phyloP scores from a whole-genome alignment of 305 asterid genomes.

The Fraxinus angustifolia region DNA sequence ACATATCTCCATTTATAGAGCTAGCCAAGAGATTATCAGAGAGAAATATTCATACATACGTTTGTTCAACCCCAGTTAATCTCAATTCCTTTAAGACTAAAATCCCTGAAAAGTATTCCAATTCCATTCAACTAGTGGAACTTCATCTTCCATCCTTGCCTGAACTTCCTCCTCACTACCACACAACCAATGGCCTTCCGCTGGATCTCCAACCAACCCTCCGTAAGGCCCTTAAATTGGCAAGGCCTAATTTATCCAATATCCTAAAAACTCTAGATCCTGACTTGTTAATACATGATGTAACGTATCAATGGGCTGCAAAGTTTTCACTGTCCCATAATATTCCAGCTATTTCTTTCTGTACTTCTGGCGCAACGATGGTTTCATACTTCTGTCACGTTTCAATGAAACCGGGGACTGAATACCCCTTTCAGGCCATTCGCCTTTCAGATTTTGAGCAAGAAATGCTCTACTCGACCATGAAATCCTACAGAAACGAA shows the following conservation, averaged over 20 bases:
- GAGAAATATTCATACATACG: constrained; percentile 8
- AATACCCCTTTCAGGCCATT: constrained; percentile 19
- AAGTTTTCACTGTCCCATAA: not conserved
- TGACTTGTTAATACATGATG: constrained; percentile 20
- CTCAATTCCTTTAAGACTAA: constrained; percentile 9
- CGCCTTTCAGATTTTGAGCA: constrained; percentile 13
- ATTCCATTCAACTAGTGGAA: constrained; percentile 22
- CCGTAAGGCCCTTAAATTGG: not conserved
- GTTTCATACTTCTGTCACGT: not conserved
- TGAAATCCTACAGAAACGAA: not conserved
- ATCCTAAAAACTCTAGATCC: constrained; percentile 21
- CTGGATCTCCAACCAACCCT: constrained; percentile 20
- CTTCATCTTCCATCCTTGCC: constrained; percentile 19
- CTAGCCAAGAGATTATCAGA: constrained; percentile 24
- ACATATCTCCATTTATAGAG: constrained; percentile 22
- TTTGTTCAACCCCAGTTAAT: constrained; percentile 22
- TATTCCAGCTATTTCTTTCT: constrained; percentile 14
- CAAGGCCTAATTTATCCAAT: constrained; percentile 19
- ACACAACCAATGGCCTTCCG: constrained; percentile 34
- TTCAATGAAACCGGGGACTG: not conserved
- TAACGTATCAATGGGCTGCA: constrained; percentile 18
- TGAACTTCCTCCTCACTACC: constrained; percentile 31
- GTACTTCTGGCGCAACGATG: constrained; percentile 3
- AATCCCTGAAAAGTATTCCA: constrained; percentile 15
- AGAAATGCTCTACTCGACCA: not conserved